Percentiles rank a stretch among this genome's conserved stretches.
Conservation (phyloP, 768 basidiomycete species). For the Holtermannia corniformis region DNA sequence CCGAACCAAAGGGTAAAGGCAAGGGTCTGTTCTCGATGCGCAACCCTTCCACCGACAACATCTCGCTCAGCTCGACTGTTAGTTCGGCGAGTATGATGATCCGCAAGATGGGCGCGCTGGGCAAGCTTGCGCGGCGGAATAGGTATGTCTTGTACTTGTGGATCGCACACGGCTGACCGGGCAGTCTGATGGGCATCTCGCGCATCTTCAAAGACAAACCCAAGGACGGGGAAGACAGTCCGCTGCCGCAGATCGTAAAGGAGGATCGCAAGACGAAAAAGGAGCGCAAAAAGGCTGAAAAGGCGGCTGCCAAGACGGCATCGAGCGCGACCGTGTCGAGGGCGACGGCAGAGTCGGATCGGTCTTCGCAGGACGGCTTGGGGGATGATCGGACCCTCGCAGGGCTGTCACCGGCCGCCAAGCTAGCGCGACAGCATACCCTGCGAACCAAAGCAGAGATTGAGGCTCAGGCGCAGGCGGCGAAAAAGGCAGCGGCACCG, state of each 20-base stretch:
- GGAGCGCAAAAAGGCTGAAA: slow-evolving; percentile 47
- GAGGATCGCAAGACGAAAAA: slow-evolving; percentile 38
- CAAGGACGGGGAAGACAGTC: slow-evolving; percentile 50
- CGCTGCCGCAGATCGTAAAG: slow-evolving; percentile 39
- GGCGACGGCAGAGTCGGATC: slow-evolving; percentile 75
- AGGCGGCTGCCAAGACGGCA: slow-evolving; percentile 55
- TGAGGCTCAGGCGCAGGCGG: slow-evolving; percentile 53
- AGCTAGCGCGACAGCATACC: slow-evolving; percentile 81
- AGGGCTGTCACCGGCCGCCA: slow-evolving; percentile 81
- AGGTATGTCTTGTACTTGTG: slow-evolving; percentile 27
- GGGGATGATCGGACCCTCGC: slow-evolving; percentile 49
- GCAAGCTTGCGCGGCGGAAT: slow-evolving; percentile 77
- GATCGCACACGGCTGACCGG: not conserved
- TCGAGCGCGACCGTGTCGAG: slow-evolving; percentile 66
- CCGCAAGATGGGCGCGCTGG: slow-evolving; percentile 80
- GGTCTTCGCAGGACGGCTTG: slow-evolving; percentile 44
- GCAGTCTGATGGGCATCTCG: slow-evolving; percentile 76
- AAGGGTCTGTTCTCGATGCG: slow-evolving; percentile 74
- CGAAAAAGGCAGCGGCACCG: slow-evolving; percentile 39
- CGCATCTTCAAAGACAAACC: slow-evolving; percentile 83
- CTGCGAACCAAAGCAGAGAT: slow-evolving; percentile 68
- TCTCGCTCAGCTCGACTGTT: slow-evolving; percentile 88
- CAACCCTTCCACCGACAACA: slow-evolving; percentile 86
- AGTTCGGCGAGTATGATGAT: slow-evolving; percentile 94
- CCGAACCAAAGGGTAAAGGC: slow-evolving; percentile 36